Evolutionary conservation across 371 early-diverging fungal species (phyloP).

Genomic region (Rhizopus sp.): DNA sequence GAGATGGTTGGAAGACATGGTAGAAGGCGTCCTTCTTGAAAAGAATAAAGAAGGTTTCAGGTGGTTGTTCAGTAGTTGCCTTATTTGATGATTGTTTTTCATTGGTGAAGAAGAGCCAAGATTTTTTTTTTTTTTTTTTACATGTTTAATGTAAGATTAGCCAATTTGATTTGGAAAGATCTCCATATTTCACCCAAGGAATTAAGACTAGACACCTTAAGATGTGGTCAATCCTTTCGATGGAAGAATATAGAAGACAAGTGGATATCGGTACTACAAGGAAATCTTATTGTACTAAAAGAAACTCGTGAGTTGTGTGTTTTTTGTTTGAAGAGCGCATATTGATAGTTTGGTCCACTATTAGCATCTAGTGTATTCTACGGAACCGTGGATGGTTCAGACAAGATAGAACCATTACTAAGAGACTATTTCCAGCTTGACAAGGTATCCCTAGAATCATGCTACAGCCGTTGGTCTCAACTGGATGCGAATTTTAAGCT

Average conservation of each 20-base stretch:
- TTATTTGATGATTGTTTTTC: too few species aligned
- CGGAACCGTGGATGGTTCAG: slow-evolving; percentile 12
- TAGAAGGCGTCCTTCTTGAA: too few species aligned
- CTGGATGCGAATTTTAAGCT: slow-evolving; percentile 68
- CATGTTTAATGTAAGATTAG: slow-evolving; percentile 1
- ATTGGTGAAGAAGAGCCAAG: slow-evolving; percentile 5
- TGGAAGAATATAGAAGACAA: slow-evolving; percentile 64
- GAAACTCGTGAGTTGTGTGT: slow-evolving; percentile 22
- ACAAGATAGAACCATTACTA: slow-evolving; percentile 26
- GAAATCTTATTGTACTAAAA: slow-evolving; percentile 26
- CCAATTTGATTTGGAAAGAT: slow-evolving; percentile 55
- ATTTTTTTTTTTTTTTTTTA: background rate
- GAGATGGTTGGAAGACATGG: too few species aligned
- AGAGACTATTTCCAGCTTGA: slow-evolving; percentile 82
- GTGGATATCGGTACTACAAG: slow-evolving; percentile 34
- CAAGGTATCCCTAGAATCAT: slow-evolving; percentile 51
- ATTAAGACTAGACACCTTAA: slow-evolving; percentile 77
- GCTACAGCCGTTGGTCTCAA: slow-evolving; percentile 72
- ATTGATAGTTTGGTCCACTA: background rate
- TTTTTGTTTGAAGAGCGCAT: background rate
- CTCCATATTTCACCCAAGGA: slow-evolving; percentile 65
- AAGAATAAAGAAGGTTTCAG: too few species aligned
- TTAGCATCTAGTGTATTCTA: slow-evolving; percentile 33
- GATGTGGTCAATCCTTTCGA: slow-evolving; percentile 89
- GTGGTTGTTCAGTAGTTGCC: too few species aligned